Evolutionary conservation across 768 basidiomycete genomes (phyloP), one percentile per base, ranked within the genome.

Genomic region (Boletus tomentosulus): DNA sequence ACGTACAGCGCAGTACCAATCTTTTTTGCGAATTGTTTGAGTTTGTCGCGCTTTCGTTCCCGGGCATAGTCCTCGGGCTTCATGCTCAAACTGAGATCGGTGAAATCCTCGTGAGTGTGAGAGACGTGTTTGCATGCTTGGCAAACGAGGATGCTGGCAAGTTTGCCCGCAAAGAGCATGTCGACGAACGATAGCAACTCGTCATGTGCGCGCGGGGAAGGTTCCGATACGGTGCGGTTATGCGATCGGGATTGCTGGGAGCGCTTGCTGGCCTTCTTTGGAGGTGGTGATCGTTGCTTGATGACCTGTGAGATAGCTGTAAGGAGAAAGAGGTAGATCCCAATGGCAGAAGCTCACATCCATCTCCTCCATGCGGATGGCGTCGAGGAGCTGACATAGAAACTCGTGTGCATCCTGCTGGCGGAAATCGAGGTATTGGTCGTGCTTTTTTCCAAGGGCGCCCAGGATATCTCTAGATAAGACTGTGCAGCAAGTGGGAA

Each of bases 371-470:
- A 95, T 95, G 50, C 91, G 82, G 79, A 95, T 89, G 19, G 86
- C 88, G 67, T 97, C 95, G 37, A 97, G 75, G 55, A 98, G 75
- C 58, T 94, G 93, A 33, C 91, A 79, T 25, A 98, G 72, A 57
- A 96, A 87, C 73, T 98, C 95, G 67, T 97, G 95, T 24, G 94
- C 92, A 65, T 98, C 95, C 69, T 97, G 95, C 69, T 98, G 95
- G 8, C 89, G 84, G 68, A 94, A 95, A 64, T 95, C 94, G 43
- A 90, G 82, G 63, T 97, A 98, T 63, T 98, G 94, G 59, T 93
- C 92, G 66, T 95, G 89, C 71, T 96, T 97, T 60, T 77, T 75
- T 3, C 92, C 89, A 15, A 97, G 74, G 11, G 81, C 77, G 28
- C 76, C 66, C 16, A 96, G 71, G 38, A 96, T 64, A 7, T 78